Percentiles rank a stretch among this genome's conserved stretches.
phyloP scores from a whole-genome alignment of 768 basidiomycete genomes.

The Peribolospora baueri region DNA sequence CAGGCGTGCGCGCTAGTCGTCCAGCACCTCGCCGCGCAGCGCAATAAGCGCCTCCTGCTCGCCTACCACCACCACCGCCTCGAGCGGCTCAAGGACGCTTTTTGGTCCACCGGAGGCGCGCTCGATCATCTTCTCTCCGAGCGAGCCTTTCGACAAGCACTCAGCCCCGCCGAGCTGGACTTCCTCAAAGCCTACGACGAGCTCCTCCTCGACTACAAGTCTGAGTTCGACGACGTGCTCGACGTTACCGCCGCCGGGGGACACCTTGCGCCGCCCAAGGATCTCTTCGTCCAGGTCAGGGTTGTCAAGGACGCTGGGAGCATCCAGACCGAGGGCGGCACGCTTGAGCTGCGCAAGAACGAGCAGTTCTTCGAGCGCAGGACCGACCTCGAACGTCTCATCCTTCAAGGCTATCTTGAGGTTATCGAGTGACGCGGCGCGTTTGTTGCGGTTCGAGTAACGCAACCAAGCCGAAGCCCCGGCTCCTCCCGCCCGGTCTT shows the following conservation, averaged over 20 bases:
- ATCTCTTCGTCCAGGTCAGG: conserved; percentile 62
- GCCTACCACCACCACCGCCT: conserved; percentile 76
- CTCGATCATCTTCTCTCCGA: conserved; percentile 55
- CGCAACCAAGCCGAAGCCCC: too few species aligned
- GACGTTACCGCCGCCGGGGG: conserved; percentile 37
- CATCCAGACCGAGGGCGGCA: conserved; percentile 75
- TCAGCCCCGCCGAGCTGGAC: conserved; percentile 34
- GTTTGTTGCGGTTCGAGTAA: too few species aligned
- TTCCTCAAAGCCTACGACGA: conserved; percentile 11
- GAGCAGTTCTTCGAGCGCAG: conserved; percentile 69
- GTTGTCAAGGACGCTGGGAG: conserved; percentile 75
- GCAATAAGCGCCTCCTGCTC: conserved; percentile 87
- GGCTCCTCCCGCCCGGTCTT: too few species aligned
- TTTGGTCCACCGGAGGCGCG: conserved; percentile 71
- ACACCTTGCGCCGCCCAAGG: conserved; percentile 40
- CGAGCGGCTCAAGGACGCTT: conserved; percentile 59
- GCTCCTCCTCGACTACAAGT: conserved; percentile 58
- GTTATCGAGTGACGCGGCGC: conserved; percentile 28
- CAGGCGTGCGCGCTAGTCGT: conserved; percentile 41
- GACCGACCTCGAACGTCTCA: conserved; percentile 76
- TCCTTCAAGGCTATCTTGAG: conserved; percentile 79
- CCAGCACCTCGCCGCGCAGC: conserved; percentile 63
- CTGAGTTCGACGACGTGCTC: conserved; percentile 63
- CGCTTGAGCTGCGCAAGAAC: conserved; percentile 60
- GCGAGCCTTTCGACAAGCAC: conserved; percentile 9